phyloP scores from a whole-genome alignment of 2,329 filamentous ascomycete species.

The Grosmannia serpens region DNA sequence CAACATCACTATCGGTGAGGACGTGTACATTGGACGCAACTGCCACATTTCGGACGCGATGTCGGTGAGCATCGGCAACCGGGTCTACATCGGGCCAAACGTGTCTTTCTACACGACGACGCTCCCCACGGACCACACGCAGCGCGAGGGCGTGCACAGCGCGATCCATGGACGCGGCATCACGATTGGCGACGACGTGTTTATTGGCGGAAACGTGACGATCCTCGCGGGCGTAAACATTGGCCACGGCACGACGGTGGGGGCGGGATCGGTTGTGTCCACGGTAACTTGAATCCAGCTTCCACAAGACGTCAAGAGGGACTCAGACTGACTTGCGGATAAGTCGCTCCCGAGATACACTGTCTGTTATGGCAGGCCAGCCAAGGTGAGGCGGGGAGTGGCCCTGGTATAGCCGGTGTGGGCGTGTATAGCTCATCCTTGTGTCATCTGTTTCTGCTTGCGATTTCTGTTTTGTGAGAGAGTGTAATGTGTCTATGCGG shows the following conservation, averaged over 20 bases:
- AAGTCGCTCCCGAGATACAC: slow-evolving; percentile 12
- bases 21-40: slow-evolving; percentile 71
- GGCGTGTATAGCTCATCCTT: neutral
- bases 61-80: slow-evolving; percentile 68
- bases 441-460: neutral
- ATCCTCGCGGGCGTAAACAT: slow-evolving; percentile 73
- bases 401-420: neutral
- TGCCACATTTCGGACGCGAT: slow-evolving; percentile 84
- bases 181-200: slow-evolving; percentile 74
- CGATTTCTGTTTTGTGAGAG: neutral
- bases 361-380: slow-evolving; percentile 15
- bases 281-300: slow-evolving; percentile 34
- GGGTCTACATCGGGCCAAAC: slow-evolving; percentile 67
- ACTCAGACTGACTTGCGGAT: slow-evolving; percentile 1
- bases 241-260: slow-evolving; percentile 67
- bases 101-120: slow-evolving; percentile 76
- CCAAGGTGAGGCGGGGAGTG: slow-evolving; percentile 11
- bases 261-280: slow-evolving; percentile 75
- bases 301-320: neutral
- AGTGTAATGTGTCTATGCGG: slow-evolving; percentile 1
- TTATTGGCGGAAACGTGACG: slow-evolving; percentile 65
- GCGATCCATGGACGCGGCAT: slow-evolving; percentile 60
- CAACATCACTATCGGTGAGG: slow-evolving; percentile 79
- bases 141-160: slow-evolving; percentile 62
- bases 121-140: slow-evolving; percentile 59